A percentile compares a stretch with the other conserved stretches of the same genome.
These are phyloP conservation scores for Hyaloperonospora brassicae DNA, from an alignment of 352 stramenopile genomes.

Conservation along the genomic window DNA sequence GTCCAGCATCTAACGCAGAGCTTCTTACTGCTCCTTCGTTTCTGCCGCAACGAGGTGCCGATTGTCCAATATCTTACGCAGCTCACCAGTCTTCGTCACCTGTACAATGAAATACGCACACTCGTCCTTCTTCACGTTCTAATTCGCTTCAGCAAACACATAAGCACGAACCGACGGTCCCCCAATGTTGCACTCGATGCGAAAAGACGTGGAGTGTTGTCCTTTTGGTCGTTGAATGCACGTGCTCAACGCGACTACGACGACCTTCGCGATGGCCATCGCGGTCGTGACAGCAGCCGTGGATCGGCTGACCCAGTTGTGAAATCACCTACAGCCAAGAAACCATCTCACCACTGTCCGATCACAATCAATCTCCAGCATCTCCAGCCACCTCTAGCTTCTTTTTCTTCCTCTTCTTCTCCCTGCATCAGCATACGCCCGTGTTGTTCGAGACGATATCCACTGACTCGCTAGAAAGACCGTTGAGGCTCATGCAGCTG, in stretches of 20 bases:
- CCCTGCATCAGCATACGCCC: constrained; percentile 24
- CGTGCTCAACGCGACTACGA: constrained; percentile 93
- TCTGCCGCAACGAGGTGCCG: constrained; percentile 74
- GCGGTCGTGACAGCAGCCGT: constrained; percentile 91
- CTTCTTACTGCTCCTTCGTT: constrained; percentile 69
- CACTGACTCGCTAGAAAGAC: constrained; percentile 68
- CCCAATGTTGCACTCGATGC: constrained; percentile 93
- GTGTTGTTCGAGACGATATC: constrained; percentile 72
- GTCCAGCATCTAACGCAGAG: constrained; percentile 62
- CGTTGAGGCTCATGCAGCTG: constrained; percentile 81
- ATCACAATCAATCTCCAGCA: neutral
- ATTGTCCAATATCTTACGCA: constrained; percentile 92
- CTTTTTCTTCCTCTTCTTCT: neutral
- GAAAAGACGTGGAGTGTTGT: constrained; percentile 69
- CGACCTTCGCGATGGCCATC: constrained; percentile 88
- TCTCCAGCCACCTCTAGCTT: too few relatives aligned
- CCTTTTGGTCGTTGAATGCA: constrained; percentile 82
- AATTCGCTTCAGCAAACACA: constrained; percentile 89
- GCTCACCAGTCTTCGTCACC: constrained; percentile 13
- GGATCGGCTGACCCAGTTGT: constrained; percentile 83
- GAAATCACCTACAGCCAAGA: constrained; percentile 47
- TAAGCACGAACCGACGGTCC: constrained; percentile 78
- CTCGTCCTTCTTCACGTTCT: constrained; percentile 89
- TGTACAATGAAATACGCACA: constrained; percentile 7
- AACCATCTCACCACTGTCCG: neutral